Evolutionary conservation across 495 filamentous ascomycete species (phyloP).

Genomic region (Poronia punctata): DNA sequence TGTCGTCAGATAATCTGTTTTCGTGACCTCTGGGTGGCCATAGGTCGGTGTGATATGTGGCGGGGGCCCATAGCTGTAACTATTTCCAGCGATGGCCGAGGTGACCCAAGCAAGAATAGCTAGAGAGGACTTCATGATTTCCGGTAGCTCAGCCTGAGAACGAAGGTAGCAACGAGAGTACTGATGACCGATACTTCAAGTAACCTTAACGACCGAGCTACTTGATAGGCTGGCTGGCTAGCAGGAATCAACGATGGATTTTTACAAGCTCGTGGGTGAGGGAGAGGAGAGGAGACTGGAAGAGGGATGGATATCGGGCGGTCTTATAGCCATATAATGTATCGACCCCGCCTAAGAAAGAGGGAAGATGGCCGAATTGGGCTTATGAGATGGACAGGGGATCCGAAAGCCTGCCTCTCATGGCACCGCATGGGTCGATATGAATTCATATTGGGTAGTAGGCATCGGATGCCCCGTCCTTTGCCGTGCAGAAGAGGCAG

Average conservation of each 20-base stretch:
- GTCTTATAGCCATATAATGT: slow-evolving; percentile 3
- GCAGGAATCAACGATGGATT: neutral
- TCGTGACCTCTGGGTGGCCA: slow-evolving; percentile 13
- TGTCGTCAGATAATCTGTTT: slow-evolving; percentile 21
- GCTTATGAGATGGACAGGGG: slow-evolving; percentile 1
- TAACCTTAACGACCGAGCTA: slow-evolving; percentile 45
- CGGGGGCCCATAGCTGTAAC: slow-evolving; percentile 2
- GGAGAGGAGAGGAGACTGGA: neutral
- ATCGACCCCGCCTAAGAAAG: neutral
- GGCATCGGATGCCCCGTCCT: no score
- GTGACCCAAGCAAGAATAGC: slow-evolving; percentile 35
- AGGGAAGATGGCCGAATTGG: neutral
- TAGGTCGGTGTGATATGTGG: slow-evolving; percentile 11
- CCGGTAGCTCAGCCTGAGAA: slow-evolving; percentile 11
- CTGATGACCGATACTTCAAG: slow-evolving; percentile 25
- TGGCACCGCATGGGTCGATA: slow-evolving; percentile 1
- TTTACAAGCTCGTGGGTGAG: neutral
- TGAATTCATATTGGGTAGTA: neutral
- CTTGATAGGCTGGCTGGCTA: slow-evolving; percentile 13
- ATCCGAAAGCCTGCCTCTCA: neutral
- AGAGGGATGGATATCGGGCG: no score
- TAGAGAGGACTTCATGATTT: slow-evolving; percentile 37
- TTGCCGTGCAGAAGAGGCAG: no score
- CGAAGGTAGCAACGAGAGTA: slow-evolving; percentile 16
- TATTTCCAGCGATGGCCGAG: slow-evolving; percentile 27